Conservation (phyloP, 306 rosid genomes). For the Castanospermum australe region DNA sequence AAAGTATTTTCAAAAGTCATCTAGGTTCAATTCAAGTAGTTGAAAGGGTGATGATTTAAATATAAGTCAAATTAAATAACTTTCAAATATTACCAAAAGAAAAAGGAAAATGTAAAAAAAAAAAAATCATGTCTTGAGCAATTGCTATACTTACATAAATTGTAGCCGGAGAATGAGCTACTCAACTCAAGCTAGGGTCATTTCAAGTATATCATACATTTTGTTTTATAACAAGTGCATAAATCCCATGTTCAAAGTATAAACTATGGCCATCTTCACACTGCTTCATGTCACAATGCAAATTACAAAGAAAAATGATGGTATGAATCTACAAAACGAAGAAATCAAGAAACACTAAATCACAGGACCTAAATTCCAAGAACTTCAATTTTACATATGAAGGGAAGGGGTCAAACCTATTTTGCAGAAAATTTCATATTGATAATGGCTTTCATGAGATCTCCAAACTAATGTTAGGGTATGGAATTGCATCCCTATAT, state of each 20-base stretch:
- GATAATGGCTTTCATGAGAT: slow-evolving; percentile 24
- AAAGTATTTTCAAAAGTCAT: not conserved
- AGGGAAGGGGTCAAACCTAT: slow-evolving; percentile 22
- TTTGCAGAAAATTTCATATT: slow-evolving; percentile 38
- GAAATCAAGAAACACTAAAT: slow-evolving; percentile 42
- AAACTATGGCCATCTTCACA: slow-evolving; percentile 38
- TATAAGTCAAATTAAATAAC: no score
- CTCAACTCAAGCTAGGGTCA: slow-evolving; percentile 33
- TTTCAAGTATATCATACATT: slow-evolving; percentile 26
- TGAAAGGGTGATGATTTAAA: not conserved
- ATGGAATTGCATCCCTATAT: not conserved
- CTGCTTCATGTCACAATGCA: slow-evolving; percentile 41
- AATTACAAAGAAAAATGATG: slow-evolving; percentile 47
- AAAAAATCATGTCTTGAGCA: slow-evolving; percentile 7
- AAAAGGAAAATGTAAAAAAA: not conserved
- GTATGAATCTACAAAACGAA: slow-evolving; percentile 54
- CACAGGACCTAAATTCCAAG: slow-evolving; percentile 47
- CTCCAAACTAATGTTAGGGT: not conserved
- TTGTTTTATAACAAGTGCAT: slow-evolving; percentile 23
- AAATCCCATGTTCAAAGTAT: slow-evolving; percentile 31
- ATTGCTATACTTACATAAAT: slow-evolving; percentile 18
- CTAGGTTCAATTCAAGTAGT: not conserved
- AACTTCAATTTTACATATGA: slow-evolving; percentile 45
- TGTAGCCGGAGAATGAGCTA: slow-evolving; percentile 9
- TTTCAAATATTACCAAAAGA: not conserved